Percentiles rank a stretch among this genome's conserved stretches.
Evolutionary conservation across 345 rosid genomes (phyloP).

Genomic region (Brassica carinata): DNA sequence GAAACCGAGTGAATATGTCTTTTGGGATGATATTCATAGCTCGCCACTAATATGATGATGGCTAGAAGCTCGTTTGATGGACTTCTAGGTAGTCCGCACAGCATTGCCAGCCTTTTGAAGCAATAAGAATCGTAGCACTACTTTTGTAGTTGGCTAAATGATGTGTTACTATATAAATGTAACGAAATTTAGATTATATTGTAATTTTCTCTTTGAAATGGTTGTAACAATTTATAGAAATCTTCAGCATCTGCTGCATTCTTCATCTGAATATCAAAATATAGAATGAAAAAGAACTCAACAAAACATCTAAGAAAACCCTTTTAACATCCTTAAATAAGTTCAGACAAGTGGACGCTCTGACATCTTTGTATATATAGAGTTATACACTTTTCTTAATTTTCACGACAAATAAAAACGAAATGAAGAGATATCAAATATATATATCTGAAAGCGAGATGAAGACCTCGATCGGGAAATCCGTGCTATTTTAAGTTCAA

Average conservation of each 20-base stretch:
- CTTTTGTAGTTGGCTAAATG: not conserved
- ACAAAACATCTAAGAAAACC: not conserved
- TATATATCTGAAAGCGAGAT: not conserved
- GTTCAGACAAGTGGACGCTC: not conserved
- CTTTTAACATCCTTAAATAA: not conserved
- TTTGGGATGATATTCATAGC: conserved; percentile 57
- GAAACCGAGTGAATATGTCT: conserved; percentile 34
- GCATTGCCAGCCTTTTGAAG: conserved; percentile 25
- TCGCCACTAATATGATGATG: conserved; percentile 34
- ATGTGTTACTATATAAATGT: not conserved
- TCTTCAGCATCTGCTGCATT: not conserved
- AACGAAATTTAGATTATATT: not conserved
- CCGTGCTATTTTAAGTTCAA: not conserved
- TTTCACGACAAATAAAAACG: not conserved
- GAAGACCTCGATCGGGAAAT: not conserved
- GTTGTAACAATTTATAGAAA: not conserved
- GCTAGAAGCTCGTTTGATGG: conserved; percentile 36
- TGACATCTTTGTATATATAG: not conserved
- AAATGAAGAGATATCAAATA: not conserved
- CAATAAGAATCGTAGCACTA: not conserved
- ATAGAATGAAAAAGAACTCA: not conserved
- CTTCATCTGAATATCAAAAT: not conserved
- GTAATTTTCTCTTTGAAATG: not conserved
- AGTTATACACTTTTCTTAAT: not conserved
- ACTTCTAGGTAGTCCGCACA: conserved; percentile 18